Evolutionary conservation across 306 rosid species (phyloP), one percentile per base, ranked within the genome.

Genomic region (Vigna nakashimae): DNA sequence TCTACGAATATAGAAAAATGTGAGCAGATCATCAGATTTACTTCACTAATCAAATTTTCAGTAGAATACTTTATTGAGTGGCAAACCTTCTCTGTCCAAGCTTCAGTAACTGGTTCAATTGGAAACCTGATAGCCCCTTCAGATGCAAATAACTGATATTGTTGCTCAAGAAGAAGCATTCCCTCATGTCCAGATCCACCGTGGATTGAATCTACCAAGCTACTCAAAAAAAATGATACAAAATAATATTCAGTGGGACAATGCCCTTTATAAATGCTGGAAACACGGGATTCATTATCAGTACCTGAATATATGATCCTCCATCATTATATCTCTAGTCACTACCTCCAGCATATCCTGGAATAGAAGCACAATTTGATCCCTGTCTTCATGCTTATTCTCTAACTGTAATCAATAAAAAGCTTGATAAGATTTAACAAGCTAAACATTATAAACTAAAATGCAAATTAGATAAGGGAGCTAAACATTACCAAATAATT

Each of bases 271-370:
- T 20, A 58, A 8, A 72, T 40, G 62, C n/a, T 36, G 77, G 77
- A 63, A 34, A 52, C 32, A 64, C 13, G 51, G 43, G 45, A 10
- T 81, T 60, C 14, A 53, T 46, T 73, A 83, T 79, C 80, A 76
- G 73, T 75, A 95, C 98, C 96, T 92, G 83, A 76, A 57, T 72
- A 86, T 71, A n/a, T 87, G 87, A 80, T 95, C 98, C 84, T 91
- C 98, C 96, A 85, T 79, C 93, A 93, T 91, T 77, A 94, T 95
- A 84, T 95, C 98, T 82, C 96, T 91, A 0, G 97, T 88, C 65
- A 95, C 93, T 32, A 89, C 96, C 86, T 95, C 98, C 66, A 92
- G 90, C 98, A 95, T 95, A 89, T 95, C 98, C 88, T 95, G 98
- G 84, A 95, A 95, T 42, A 92, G 84, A 85, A 95, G 86, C 77